Conservation (phyloP, 805 yeast genomes). For the Sugiyamaella americana region DNA sequence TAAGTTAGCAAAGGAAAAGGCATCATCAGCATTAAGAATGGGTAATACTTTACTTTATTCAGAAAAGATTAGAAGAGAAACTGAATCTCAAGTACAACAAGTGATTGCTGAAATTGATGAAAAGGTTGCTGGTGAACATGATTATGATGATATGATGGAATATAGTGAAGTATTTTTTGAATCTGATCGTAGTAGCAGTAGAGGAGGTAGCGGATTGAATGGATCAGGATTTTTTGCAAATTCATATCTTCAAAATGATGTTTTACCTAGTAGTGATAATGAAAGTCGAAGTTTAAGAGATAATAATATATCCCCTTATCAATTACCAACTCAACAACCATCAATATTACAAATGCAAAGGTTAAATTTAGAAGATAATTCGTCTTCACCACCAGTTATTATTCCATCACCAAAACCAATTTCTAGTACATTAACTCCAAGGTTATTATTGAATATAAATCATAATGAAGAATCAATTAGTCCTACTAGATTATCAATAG, state of each 20-base stretch:
- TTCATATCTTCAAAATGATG: conserved; percentile 38
- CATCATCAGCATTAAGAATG: conserved; percentile 62
- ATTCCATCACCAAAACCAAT: conserved; percentile 5
- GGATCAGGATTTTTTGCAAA: conserved; percentile 33
- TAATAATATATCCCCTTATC: conserved; percentile 17
- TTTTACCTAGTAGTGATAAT: conserved; percentile 31
- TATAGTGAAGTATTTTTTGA: neutral
- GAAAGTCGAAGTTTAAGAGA: neutral
- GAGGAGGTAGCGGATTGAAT: conserved; percentile 6
- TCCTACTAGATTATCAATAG: neutral
- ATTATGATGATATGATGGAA: neutral
- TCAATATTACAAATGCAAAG: conserved; percentile 6
- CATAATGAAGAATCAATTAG: too few species aligned
- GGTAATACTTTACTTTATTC: conserved; percentile 71
- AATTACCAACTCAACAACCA: conserved; percentile 10
- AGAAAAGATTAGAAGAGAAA: conserved; percentile 70
- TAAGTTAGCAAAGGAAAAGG: conserved; percentile 51
- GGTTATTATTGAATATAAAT: too few species aligned
- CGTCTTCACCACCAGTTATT: neutral
- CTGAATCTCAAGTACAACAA: conserved; percentile 59
- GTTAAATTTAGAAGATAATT: conserved; percentile 5
- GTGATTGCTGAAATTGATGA: conserved; percentile 59
- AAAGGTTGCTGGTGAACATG: conserved; percentile 32
- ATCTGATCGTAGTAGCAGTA: neutral
- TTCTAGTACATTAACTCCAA: neutral